phyloP scores from a whole-genome alignment of 169 alveolate species.

The Plasmodium reichenowi region DNA sequence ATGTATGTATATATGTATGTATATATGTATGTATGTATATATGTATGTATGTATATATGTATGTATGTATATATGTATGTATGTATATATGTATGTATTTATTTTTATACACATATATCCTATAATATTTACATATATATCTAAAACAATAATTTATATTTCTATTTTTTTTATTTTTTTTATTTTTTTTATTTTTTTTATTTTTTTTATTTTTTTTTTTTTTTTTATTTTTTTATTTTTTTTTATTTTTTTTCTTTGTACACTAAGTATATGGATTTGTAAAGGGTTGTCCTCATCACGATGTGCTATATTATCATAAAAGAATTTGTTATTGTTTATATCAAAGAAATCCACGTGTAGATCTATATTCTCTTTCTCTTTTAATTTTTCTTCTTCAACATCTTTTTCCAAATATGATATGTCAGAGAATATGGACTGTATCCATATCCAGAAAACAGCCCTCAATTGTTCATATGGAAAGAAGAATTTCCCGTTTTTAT shows the following conservation, averaged over 20 bases:
- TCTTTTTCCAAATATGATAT: neutral
- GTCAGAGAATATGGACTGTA: slow-evolving; percentile 62
- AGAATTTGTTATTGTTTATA: slow-evolving; percentile 42
- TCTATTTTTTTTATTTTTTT: no score
- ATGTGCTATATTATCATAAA: slow-evolving; percentile 20
- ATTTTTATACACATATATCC: no score
- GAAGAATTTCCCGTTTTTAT: slow-evolving; percentile 36
- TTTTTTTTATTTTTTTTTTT: no score
- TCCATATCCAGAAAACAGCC: slow-evolving; percentile 73
- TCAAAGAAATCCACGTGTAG: slow-evolving; percentile 20
- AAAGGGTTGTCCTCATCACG: neutral
- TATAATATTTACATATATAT: no score
- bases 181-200: no score
- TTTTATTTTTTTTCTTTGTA: neutral
- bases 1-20: no score
- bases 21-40: no score
- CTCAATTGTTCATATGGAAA: slow-evolving; percentile 47
- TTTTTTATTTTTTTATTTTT: no score
- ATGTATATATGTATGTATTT: no score
- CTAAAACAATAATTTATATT: no score
- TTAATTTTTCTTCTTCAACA: neutral
- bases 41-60: no score
- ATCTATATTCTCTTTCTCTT: neutral
- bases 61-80: no score
- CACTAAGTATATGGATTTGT: slow-evolving; percentile 30